Base-by-base conservation (phyloP, 257 asterid genomes). In the Primulina huaijiensis region DNA sequence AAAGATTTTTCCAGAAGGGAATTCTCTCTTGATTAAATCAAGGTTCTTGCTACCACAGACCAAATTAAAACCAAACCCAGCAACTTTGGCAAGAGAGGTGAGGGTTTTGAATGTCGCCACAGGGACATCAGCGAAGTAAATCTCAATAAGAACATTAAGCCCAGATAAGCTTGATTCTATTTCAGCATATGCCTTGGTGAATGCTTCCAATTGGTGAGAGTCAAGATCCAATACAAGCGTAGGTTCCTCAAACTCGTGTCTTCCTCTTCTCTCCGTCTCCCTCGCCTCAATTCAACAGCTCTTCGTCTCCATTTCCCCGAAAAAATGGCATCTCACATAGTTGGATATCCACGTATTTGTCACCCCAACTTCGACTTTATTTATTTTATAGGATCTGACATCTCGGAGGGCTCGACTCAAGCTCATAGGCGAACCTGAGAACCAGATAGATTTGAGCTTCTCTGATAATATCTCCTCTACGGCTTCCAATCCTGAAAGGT, bases 1-100 rank as follows among this genome's bases (percentile, higher is more conserved):
- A 40, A 86, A 79, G 85, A 74, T 80, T 69, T 88, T 88, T 58
- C 88, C 95, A 4, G 92, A 67, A 33, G 95, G 95, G 82, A 88
- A 82, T 37, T 80, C 83, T 14, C 82, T 73, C 83, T 79, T 88
- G 71, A 88, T 82, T 77, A 88, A 77, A 63, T 88, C 92, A 62
- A 88, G 77, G 56, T 88, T 82, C 73, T 86, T 70, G 34, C 87
- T 21, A 77, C 95, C 95, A 76, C 95, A 89, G 64, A 84, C 80
- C 84, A 84, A 74, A 76, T 84, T 86, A 67, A 84, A 84, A 33
- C 89, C 89, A 53, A 76, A 82, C 38, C 77, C 86, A 4, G 86
- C 75, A 40, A 84, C 84, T 62, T 86, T 85, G 52, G 72, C 68
- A 72, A 84, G 69, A 59, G 83, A 58, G 71, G 84, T 81, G 30